These are phyloP conservation scores for Neurospora sp. DNA, from an alignment of 495 filamentous ascomycete species.

Conservation along the genomic window DNA sequence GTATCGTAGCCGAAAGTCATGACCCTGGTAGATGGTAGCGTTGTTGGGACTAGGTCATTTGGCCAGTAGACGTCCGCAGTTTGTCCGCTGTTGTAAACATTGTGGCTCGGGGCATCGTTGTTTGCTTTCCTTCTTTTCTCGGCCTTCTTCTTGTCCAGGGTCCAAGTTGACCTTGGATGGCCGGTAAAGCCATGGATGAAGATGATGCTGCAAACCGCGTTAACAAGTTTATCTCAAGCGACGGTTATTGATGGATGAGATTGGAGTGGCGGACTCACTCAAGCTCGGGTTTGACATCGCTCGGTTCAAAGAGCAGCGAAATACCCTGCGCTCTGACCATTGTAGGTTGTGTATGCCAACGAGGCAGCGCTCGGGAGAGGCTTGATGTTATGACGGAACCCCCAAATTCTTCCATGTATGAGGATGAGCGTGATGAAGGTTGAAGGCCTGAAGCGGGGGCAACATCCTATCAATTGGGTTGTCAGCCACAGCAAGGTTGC, in stretches of 20 bases:
- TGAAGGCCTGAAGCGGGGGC: background rate
- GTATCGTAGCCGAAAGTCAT: background rate
- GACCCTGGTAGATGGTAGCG: background rate
- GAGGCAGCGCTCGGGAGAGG: background rate
- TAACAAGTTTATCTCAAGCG: background rate
- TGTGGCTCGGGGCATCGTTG: background rate
- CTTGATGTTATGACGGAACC: background rate
- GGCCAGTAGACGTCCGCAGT: background rate
- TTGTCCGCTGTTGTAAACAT: background rate
- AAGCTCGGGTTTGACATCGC: background rate
- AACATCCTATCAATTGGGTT: background rate
- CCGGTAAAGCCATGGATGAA: constrained; percentile 19
- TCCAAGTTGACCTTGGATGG: constrained; percentile 15
- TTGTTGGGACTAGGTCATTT: background rate
- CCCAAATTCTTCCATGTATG: background rate
- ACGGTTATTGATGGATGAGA: background rate
- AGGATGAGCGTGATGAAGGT: background rate
- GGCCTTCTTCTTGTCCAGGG: background rate
- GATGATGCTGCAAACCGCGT: constrained; percentile 7
- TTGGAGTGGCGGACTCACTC: background rate
- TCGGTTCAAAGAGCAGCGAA: background rate
- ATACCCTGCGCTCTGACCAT: background rate
- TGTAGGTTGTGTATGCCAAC: background rate
- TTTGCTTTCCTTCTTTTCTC: background rate
- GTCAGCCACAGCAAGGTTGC: background rate